Conservation (phyloP, 139 green algal genomes). For the Chlorella sorokiniana region DNA sequence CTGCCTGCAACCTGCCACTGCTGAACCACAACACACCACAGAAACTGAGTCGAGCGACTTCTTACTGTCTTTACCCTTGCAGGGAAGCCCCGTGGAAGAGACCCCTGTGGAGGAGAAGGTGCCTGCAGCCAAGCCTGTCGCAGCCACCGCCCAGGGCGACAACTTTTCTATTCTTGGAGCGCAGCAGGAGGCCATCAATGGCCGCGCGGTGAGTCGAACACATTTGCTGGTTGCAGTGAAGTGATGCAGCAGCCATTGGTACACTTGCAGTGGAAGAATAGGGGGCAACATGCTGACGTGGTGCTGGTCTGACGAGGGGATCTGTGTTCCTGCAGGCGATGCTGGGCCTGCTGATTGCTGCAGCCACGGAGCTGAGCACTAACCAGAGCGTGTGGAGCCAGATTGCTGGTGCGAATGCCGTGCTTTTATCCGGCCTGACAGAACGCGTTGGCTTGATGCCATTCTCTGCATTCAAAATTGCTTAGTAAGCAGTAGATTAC, state of each 20-base stretch:
- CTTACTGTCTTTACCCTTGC: too few relatives aligned
- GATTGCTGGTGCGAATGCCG: background rate
- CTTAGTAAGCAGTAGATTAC: background rate
- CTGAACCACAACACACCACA: too few relatives aligned
- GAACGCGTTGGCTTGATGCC: background rate
- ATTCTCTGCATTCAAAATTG: too few relatives aligned
- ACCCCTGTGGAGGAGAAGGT: background rate
- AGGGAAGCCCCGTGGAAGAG: too few relatives aligned
- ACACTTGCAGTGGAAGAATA: background rate
- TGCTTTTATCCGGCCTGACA: background rate
- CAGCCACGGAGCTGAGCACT: slow-evolving; percentile 7
- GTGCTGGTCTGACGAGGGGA: too few relatives aligned
- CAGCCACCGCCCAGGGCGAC: background rate
- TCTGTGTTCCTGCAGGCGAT: slow-evolving; percentile 5
- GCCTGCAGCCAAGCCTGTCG: background rate
- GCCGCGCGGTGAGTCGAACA: background rate
- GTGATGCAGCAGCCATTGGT: background rate
- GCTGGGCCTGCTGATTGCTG: slow-evolving; percentile 6
- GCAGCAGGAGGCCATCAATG: slow-evolving; percentile 24
- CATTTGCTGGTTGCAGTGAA: background rate
- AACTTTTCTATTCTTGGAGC: slow-evolving; percentile 1
- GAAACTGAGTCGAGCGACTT: too few relatives aligned
- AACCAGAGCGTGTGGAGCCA: slow-evolving; percentile 16
- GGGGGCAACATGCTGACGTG: background rate
- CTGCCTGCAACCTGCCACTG: background rate